Percentiles rank a stretch among this genome's conserved stretches.
These are phyloP conservation scores for Cladosporium sp. DNA, from an alignment of 2,329 filamentous ascomycete species.

Conservation along the genomic window DNA sequence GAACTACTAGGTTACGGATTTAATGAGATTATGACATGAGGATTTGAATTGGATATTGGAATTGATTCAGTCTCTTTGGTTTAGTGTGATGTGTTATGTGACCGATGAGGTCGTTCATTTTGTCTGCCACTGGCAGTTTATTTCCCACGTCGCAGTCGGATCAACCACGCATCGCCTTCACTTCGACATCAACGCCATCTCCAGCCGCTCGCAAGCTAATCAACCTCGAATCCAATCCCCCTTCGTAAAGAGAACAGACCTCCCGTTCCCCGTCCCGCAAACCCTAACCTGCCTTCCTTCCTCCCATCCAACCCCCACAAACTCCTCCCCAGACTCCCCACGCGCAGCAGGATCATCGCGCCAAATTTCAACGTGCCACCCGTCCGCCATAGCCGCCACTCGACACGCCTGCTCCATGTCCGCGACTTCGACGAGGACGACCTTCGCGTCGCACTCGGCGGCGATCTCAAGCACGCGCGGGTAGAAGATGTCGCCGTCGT, in stretches of 20 bases:
- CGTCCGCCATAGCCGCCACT: constrained; percentile 46
- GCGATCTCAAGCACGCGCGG: constrained; percentile 55
- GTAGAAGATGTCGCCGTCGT: constrained; percentile 58
- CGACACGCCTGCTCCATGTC: constrained; percentile 61
- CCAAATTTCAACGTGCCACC: constrained; percentile 59
- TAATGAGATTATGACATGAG: not conserved
- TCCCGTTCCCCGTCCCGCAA: constrained; percentile 36
- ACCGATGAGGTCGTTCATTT: no score
- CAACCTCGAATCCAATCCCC: no score
- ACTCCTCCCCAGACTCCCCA: constrained; percentile 32
- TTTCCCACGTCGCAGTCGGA: no score
- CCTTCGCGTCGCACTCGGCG: constrained; percentile 41
- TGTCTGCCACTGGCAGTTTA: no score
- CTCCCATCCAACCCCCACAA: constrained; percentile 16
- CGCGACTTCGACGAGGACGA: constrained; percentile 65
- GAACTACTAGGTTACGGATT: not conserved
- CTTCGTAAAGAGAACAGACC: constrained; percentile 32
- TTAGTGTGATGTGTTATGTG: not conserved
- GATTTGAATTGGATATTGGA: not conserved
- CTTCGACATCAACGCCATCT: no score
- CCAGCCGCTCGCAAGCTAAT: no score
- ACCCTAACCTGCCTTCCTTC: constrained; percentile 22
- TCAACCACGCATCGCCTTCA: no score
- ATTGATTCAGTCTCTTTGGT: not conserved
- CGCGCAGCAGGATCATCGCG: constrained; percentile 59